Evolutionary conservation across 1,139 yeast genomes (phyloP).

Genomic region (Kazachstania sp.): DNA sequence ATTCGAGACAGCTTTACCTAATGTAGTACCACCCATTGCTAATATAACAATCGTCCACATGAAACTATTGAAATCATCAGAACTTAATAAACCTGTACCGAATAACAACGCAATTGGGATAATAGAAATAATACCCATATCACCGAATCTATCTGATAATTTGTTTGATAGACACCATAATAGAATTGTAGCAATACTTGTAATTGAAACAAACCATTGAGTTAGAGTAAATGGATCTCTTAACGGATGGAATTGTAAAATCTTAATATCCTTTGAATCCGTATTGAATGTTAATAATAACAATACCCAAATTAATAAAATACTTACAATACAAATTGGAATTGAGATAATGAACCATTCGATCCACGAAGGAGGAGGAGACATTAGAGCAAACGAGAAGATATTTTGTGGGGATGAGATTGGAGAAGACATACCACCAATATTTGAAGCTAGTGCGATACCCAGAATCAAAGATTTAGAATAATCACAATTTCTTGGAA

Average conservation of each 20-base stretch:
- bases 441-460: constrained; percentile 81
- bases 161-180: constrained; percentile 80
- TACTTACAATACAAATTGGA: constrained; percentile 61
- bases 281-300: constrained; percentile 62
- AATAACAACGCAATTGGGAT: constrained; percentile 78
- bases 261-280: constrained; percentile 41
- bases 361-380: constrained; percentile 88
- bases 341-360: constrained; percentile 85
- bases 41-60: constrained; percentile 89
- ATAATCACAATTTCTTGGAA: constrained; percentile 70
- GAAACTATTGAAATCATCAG: constrained; percentile 85
- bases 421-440: constrained; percentile 96
- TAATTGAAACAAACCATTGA: constrained; percentile 60
- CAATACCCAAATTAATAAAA: constrained; percentile 63
- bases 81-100: constrained; percentile 75
- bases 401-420: constrained; percentile 94
- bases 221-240: constrained; percentile 61
- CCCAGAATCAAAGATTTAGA: constrained; percentile 82
- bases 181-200: constrained; percentile 61
- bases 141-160: constrained; percentile 66
- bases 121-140: constrained; percentile 81
- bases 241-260: constrained; percentile 51
- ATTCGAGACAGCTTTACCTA: constrained; percentile 85
- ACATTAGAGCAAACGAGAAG: constrained; percentile 79
- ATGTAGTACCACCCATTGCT: constrained; percentile 94